Base-by-base conservation (phyloP, 495 filamentous ascomycete species). In the Corynascus novoguineensis region DNA sequence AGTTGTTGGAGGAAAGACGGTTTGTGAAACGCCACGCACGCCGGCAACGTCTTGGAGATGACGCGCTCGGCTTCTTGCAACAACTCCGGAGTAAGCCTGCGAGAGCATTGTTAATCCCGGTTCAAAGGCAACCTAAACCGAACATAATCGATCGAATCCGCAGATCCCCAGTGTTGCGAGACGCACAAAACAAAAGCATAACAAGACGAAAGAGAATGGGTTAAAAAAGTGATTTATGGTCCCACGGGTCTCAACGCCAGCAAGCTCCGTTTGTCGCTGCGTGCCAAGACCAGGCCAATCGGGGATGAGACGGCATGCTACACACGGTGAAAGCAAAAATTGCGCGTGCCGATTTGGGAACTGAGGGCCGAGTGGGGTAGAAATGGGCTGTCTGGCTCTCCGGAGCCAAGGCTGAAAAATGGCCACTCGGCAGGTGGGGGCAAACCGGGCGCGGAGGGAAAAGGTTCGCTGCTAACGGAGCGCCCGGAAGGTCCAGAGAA, bases 1-100 rank as follows among this genome's bases (percentile, higher is more conserved):
- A 79, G 68, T 60, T 78, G 75, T 63, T 75, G 73, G 34, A 79
- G 53, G 52, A 77, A 77, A 6, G 76, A 75, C 44, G 76, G 75
- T 64, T 78, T 78, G 67, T 79, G 76, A 63, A 79, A 79, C 44
- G 75, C 76, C 37, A 79, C 73, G 56, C 74, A 79, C 61, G 76
- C 75, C 45, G 76, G 76, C 46, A 79, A 65, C 14, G 75, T 76
- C 63, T 76, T 78, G 59, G 63, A 68, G 55, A 78, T 73, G 54
- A 79, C 74, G 42, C 74, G 71, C 63, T 79, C 76, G 65, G 73
- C 77, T 67, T 79, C 76, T 53, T 66, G 66, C 54, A 77, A 63
- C 42, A 75, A 60, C 63, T 79, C 76, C 48, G 75, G 74, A 32
- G 71, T 75, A 41, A 79, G 70, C 61, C 76, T 79, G 60, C 57